These are phyloP conservation scores for Piper longum DNA, from an alignment of 164 flowering plant species.

Conservation along the genomic window DNA sequence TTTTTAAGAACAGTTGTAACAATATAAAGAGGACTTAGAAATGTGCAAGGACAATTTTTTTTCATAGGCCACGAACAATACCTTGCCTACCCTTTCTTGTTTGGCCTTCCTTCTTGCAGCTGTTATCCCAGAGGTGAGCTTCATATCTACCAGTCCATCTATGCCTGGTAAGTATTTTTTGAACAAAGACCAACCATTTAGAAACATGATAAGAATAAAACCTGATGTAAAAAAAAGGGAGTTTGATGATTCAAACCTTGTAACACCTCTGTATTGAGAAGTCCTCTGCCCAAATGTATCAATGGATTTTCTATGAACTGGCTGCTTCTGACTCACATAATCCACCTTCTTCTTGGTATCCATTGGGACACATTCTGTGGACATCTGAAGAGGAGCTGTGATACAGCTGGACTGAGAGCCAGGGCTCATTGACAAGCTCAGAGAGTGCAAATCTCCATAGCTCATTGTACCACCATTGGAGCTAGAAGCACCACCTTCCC, in stretches of 20 bases:
- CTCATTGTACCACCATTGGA: conserved; percentile 19
- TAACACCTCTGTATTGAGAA: conserved; percentile 77
- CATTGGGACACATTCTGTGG: conserved; percentile 20
- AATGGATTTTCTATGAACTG: conserved; percentile 65
- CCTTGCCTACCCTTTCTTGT: conserved; percentile 96
- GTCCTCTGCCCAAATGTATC: conserved; percentile 87
- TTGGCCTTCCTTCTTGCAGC: conserved; percentile 91
- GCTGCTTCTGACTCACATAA: conserved; percentile 42
- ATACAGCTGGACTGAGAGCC: conserved; percentile 70
- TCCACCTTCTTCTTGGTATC: conserved; percentile 53
- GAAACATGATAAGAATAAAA: neutral
- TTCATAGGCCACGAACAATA: conserved; percentile 14
- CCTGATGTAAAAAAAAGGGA: neutral
- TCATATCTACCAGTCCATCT: conserved; percentile 95
- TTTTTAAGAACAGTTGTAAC: neutral
- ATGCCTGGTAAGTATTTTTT: conserved; percentile 30
- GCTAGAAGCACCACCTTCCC: conserved; percentile 33
- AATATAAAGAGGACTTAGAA: neutral
- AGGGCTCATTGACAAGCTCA: conserved; percentile 79
- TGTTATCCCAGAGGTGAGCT: conserved; percentile 92
- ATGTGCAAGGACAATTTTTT: too few relatives aligned
- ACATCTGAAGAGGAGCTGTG: conserved; percentile 31
- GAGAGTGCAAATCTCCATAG: conserved; percentile 55
- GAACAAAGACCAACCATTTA: neutral
- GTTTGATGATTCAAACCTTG: conserved; percentile 28